Evolutionary conservation across 1,139 yeast species (phyloP).

Genomic region (Suhomyces bribrorum): DNA sequence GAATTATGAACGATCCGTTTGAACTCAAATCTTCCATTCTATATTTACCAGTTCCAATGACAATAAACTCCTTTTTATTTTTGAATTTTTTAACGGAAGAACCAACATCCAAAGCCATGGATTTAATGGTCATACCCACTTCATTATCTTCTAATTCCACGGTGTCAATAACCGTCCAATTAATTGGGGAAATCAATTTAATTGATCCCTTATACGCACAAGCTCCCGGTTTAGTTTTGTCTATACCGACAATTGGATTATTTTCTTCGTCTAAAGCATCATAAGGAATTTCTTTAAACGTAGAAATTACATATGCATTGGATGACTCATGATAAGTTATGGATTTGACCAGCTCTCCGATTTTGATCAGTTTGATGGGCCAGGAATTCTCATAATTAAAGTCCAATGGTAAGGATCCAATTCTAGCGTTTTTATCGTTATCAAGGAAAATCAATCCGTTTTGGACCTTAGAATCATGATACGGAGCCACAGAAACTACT

Average conservation of each 20-base stretch:
- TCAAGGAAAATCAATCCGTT: conserved; percentile 75
- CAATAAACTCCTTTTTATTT: conserved; percentile 65
- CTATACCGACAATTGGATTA: conserved; percentile 59
- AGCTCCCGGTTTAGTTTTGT: conserved; percentile 52
- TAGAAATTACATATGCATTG: conserved; percentile 65
- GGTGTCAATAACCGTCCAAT: conserved; percentile 77
- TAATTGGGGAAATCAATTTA: conserved; percentile 67
- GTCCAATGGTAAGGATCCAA: conserved; percentile 55
- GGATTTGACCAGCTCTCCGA: conserved; percentile 68
- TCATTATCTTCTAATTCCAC: conserved; percentile 69
- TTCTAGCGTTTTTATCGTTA: conserved; percentile 69
- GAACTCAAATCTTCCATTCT: conserved; percentile 84
- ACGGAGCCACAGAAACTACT: conserved; percentile 62
- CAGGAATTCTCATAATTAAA: conserved; percentile 63
- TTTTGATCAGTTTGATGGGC: conserved; percentile 55
- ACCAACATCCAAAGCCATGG: conserved; percentile 58
- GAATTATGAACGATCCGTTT: conserved; percentile 75
- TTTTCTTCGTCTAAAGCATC: conserved; percentile 78
- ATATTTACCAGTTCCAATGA: conserved; percentile 75
- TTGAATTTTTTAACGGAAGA: conserved; percentile 51
- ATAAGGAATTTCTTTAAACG: conserved; percentile 60
- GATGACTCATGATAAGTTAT: conserved; percentile 74
- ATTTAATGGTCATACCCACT: conserved; percentile 57
- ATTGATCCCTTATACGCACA: conserved; percentile 59
- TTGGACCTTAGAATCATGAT: conserved; percentile 36